Conservation (phyloP, 1,284 basidiomycete genomes). For the Boletus semigastroideus region DNA sequence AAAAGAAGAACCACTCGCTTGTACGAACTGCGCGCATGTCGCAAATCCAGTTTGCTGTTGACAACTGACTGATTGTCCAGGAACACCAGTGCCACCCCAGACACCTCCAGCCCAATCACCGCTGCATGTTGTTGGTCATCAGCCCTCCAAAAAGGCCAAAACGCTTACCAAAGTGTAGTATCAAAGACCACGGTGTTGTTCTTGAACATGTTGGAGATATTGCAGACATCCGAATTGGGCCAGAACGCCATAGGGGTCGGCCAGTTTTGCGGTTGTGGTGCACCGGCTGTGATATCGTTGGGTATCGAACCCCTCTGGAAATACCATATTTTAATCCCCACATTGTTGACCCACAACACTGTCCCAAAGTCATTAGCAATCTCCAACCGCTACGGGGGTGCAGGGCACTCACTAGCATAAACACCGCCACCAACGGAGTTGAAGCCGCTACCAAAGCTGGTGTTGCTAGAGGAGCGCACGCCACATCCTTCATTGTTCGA, state of each 20-base stretch:
- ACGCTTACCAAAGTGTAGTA: constrained; percentile 72
- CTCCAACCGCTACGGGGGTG: neutral
- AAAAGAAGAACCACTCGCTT: constrained; percentile 68
- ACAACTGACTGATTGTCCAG: constrained; percentile 81
- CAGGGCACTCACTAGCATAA: constrained; percentile 65
- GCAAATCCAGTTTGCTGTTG: constrained; percentile 77
- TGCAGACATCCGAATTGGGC: constrained; percentile 67
- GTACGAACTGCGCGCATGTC: constrained; percentile 77
- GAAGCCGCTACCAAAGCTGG: constrained; percentile 67
- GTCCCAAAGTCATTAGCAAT: constrained; percentile 8
- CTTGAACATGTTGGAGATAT: constrained; percentile 74
- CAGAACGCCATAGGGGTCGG: constrained; percentile 73
- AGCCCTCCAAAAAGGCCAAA: constrained; percentile 15
- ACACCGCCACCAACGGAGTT: constrained; percentile 76
- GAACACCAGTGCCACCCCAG: constrained; percentile 70
- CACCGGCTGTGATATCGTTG: constrained; percentile 64
- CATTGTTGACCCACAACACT: constrained; percentile 48
- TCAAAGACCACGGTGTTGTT: constrained; percentile 78
- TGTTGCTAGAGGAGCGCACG: constrained; percentile 48
- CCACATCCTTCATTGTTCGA: constrained; percentile 75
- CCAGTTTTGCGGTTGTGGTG: constrained; percentile 74
- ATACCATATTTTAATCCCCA: constrained; percentile 81
- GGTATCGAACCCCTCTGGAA: constrained; percentile 75
- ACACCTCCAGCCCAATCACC: constrained; percentile 85
- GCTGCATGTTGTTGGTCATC: constrained; percentile 39